Percentiles rank a stretch among this genome's conserved stretches.
Conservation (phyloP, 495 filamentous ascomycete species). For the Aspergillus saccharolyticus region DNA sequence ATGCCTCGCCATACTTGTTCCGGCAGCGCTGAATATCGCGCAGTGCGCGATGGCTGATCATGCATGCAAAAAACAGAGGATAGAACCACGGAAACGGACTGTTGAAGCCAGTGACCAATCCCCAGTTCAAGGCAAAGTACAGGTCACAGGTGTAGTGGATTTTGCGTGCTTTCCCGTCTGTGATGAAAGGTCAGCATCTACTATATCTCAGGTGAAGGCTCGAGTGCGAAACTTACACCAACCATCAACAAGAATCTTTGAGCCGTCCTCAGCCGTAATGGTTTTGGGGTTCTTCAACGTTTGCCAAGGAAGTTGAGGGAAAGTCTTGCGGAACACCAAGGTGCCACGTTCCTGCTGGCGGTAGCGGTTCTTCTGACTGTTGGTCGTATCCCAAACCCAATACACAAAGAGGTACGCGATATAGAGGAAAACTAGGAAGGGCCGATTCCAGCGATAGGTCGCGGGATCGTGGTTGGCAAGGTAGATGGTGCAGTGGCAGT, state of each 20-base stretch:
- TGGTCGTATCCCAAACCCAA: conserved; percentile 87
- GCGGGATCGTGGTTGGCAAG: conserved; percentile 81
- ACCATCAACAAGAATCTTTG: conserved; percentile 79
- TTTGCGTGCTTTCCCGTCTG: conserved; percentile 81
- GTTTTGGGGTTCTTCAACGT: conserved; percentile 78
- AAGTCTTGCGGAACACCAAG: conserved; percentile 65
- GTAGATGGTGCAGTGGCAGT: conserved; percentile 96
- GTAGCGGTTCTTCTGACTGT: conserved; percentile 96
- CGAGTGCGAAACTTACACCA: conserved; percentile 60
- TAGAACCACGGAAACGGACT: conserved; percentile 98
- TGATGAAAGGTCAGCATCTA: conserved; percentile 10
- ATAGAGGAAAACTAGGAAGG: conserved; percentile 61
- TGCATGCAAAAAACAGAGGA: conserved; percentile 79
- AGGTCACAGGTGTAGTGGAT: conserved; percentile 92
- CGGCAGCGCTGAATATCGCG: conserved; percentile 83
- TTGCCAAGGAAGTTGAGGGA: conserved; percentile 93
- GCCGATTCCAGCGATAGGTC: conserved; percentile 74
- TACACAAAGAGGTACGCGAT: conserved; percentile 77
- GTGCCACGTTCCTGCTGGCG: conserved; percentile 74
- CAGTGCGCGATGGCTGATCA: conserved; percentile 86
- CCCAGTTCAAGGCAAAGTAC: conserved; percentile 67
- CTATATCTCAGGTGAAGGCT: neutral
- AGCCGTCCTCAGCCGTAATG: conserved; percentile 73
- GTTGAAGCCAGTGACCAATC: conserved; percentile 59
- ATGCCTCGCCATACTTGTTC: conserved; percentile 86